Conservation (phyloP, 768 basidiomycete genomes). For the Amanita pallidorosea region DNA sequence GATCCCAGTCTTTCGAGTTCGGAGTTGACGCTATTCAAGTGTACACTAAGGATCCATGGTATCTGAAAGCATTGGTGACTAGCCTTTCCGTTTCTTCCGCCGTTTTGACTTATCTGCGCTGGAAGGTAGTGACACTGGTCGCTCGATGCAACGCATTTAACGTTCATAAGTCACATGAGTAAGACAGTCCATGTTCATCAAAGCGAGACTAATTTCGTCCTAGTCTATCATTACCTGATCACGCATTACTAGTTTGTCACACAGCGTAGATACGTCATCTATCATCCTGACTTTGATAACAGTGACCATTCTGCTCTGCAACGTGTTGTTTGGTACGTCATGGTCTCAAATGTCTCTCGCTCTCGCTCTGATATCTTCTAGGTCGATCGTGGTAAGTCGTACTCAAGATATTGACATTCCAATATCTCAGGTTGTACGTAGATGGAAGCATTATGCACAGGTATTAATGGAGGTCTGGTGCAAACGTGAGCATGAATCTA, state of each 20-base stretch:
- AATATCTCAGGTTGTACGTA: constrained; percentile 9
- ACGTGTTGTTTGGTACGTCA: constrained; percentile 17
- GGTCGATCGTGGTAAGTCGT: constrained; percentile 28
- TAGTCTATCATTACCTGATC: constrained; percentile 41
- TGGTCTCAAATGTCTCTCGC: constrained; percentile 2
- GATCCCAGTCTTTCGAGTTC: neutral
- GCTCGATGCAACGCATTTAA: constrained; percentile 39
- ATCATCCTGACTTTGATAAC: neutral
- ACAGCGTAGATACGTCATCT: neutral
- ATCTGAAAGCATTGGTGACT: constrained; percentile 29
- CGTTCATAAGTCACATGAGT: constrained; percentile 35
- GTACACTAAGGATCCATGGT: constrained; percentile 29
- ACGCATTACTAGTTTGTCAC: constrained; percentile 25
- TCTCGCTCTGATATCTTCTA: constrained; percentile 7
- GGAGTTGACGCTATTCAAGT: constrained; percentile 10
- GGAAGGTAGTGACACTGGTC: constrained; percentile 28
- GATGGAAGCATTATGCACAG: constrained; percentile 38
- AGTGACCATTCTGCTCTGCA: constrained; percentile 16
- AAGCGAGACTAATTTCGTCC: neutral
- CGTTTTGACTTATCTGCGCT: neutral
- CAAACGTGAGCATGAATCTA: constrained; percentile 28
- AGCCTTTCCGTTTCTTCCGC: neutral
- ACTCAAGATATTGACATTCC: neutral
- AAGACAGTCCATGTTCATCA: constrained; percentile 8
- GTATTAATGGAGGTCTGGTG: constrained; percentile 37